These are phyloP conservation scores for Fomitopsis pinicola DNA, from an alignment of 1,284 basidiomycete species.

Conservation along the genomic window DNA sequence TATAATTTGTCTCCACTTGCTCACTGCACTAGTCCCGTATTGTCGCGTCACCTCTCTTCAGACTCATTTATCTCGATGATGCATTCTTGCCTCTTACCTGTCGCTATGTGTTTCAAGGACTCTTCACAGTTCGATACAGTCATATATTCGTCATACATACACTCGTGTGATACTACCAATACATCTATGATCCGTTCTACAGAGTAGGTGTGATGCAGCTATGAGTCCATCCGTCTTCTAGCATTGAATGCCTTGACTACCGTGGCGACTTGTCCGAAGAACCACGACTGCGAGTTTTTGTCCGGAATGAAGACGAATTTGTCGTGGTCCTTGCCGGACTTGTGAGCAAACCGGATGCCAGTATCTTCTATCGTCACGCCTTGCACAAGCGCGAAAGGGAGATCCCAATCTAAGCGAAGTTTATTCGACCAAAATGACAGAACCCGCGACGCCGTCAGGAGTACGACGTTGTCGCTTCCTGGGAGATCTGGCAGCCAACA, in stretches of 20 bases:
- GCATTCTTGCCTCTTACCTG: neutral
- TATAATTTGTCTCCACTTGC: conserved; percentile 10
- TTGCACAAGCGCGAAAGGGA: conserved; percentile 84
- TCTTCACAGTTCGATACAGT: conserved; percentile 9
- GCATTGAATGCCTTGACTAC: conserved; percentile 75
- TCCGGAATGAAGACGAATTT: conserved; percentile 75
- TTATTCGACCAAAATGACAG: conserved; percentile 85
- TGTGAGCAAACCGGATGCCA: conserved; percentile 82
- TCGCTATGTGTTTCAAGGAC: conserved; percentile 5
- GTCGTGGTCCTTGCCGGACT: conserved; percentile 65
- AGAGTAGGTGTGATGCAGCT: conserved; percentile 1
- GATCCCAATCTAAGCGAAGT: conserved; percentile 89
- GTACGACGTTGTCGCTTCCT: conserved; percentile 79
- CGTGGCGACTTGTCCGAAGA: conserved; percentile 68
- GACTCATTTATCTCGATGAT: conserved; percentile 5
- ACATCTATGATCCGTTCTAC: conserved; percentile 1
- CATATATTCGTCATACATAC: conserved; percentile 10
- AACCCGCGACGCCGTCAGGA: conserved; percentile 77
- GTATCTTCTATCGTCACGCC: conserved; percentile 87
- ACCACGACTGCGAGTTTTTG: conserved; percentile 71
- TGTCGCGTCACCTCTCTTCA: neutral
- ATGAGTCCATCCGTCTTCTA: conserved; percentile 63
- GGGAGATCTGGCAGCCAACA: conserved; percentile 54
- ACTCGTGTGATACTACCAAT: conserved; percentile 9
- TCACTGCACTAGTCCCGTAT: neutral